Evolutionary conservation across 352 stramenopile genomes (phyloP).

Genomic region (Phytophthora multivora): DNA sequence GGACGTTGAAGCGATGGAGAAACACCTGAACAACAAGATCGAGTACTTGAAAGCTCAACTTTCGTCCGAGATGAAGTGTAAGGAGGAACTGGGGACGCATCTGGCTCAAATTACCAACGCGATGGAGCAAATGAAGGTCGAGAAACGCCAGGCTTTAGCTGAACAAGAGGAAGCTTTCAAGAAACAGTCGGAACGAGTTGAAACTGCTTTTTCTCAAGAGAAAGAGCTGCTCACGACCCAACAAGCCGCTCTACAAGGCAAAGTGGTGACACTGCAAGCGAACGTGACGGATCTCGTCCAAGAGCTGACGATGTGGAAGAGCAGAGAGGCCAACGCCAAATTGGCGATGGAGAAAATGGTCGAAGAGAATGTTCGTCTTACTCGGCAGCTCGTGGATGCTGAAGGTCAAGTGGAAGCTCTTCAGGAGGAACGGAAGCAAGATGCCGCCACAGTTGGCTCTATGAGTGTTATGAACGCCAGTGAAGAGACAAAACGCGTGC

Average conservation of each 20-base stretch:
- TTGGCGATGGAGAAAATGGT: constrained; percentile 78
- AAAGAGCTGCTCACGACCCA: constrained; percentile 54
- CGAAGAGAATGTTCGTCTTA: constrained; percentile 69
- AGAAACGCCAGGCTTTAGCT: constrained; percentile 51
- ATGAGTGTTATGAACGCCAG: constrained; percentile 72
- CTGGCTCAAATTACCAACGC: constrained; percentile 63
- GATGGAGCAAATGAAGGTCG: constrained; percentile 72
- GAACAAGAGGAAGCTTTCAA: constrained; percentile 72
- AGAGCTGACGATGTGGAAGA: constrained; percentile 68
- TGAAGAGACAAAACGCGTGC: constrained; percentile 78
- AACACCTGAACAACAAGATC: constrained; percentile 79
- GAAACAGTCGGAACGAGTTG: constrained; percentile 50
- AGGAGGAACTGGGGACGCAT: constrained; percentile 78
- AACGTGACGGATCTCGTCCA: constrained; percentile 82
- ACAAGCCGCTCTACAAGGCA: constrained; percentile 54
- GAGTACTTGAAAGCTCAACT: constrained; percentile 86
- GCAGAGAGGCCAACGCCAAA: constrained; percentile 66
- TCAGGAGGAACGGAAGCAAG: constrained; percentile 56
- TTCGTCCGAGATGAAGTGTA: constrained; percentile 85
- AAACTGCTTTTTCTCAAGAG: constrained; percentile 56
- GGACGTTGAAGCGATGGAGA: constrained; percentile 63
- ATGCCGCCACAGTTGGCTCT: constrained; percentile 17
- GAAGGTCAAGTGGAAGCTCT: constrained; percentile 61
- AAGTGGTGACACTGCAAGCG: constrained; percentile 67
- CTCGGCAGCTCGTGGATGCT: constrained; percentile 66